Conservation (phyloP, 139 green algal species). For the Yamagishiella unicocca region DNA sequence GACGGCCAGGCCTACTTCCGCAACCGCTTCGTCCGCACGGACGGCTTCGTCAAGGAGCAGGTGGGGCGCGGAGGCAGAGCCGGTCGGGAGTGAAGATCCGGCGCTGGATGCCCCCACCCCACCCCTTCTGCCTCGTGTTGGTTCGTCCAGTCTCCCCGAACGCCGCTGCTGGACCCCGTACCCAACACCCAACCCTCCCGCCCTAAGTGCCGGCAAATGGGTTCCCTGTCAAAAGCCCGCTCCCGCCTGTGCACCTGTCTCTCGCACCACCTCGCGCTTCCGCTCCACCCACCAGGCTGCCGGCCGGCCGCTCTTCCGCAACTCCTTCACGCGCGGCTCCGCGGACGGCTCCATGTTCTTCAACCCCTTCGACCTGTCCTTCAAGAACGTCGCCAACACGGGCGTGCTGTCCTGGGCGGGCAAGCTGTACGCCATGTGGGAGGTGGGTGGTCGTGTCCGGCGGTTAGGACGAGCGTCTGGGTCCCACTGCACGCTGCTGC, state of each 20-base stretch:
- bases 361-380: slow-evolving; percentile 58
- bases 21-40: slow-evolving; percentile 71
- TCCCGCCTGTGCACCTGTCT: neutral
- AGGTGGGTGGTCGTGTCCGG: too few species aligned
- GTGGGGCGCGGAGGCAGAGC: too few species aligned
- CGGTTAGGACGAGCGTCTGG: too few species aligned
- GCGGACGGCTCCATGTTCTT: slow-evolving; percentile 62
- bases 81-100: too few species aligned
- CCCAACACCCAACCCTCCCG: too few species aligned
- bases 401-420: slow-evolving; percentile 65
- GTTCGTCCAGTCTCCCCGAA: too few species aligned
- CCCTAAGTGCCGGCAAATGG: neutral
- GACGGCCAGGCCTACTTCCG: slow-evolving; percentile 49
- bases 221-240: neutral
- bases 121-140: too few species aligned
- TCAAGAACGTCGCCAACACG: slow-evolving; percentile 76
- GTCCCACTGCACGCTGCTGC: too few species aligned
- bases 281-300: slow-evolving; percentile 49
- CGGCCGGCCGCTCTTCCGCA: slow-evolving; percentile 57
- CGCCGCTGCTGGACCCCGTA: too few species aligned
- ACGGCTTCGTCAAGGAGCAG: slow-evolving; percentile 73
- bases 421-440: slow-evolving; percentile 61
- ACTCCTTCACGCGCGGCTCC: slow-evolving; percentile 59
- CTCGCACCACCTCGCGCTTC: neutral
- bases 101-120: too few species aligned